Evolutionary conservation across 2,329 filamentous ascomycete species (phyloP).

Genomic region (Blastomyces parvus): DNA sequence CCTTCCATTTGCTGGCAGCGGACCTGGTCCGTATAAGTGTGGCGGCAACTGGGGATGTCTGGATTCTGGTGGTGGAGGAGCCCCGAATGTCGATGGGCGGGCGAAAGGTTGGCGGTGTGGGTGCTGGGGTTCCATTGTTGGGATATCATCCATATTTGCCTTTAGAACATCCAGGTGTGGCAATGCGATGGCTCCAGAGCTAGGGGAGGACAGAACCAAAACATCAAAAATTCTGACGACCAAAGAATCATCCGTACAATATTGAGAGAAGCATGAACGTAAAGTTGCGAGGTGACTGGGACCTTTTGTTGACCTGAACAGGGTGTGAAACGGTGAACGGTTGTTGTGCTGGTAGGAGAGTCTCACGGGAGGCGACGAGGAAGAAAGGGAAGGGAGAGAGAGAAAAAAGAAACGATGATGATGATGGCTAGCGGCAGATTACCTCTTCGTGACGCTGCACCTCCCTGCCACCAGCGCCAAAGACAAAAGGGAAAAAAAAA

Average conservation of each 20-base stretch:
- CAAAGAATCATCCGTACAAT: not conserved
- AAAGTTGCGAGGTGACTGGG: not conserved
- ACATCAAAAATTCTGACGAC: not conserved
- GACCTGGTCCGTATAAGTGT: constrained; percentile 17
- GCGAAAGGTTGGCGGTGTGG: constrained; percentile 24
- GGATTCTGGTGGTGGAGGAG: constrained; percentile 25
- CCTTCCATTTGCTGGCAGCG: constrained; percentile 17
- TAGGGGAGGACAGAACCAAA: not conserved
- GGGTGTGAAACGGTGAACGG: not conserved
- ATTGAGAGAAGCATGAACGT: not conserved
- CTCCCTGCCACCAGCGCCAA: constrained; percentile 3
- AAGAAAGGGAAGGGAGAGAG: not conserved
- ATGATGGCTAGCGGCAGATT: constrained; percentile 7
- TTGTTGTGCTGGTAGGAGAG: not conserved
- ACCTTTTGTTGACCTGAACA: not conserved
- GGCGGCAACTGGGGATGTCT: constrained; percentile 20
- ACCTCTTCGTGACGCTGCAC: constrained; percentile 3
- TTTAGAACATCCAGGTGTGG: not conserved
- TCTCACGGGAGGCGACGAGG: not conserved
- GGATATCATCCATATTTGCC: not conserved
- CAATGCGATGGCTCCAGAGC: not conserved
- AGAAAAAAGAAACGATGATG: constrained; percentile 6
- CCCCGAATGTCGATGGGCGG: constrained; percentile 25
- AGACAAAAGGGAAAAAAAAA: not conserved
- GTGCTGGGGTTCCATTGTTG: constrained; percentile 23